Base-by-base conservation (phyloP, 352 stramenopile genomes). In the Pilasporangium apinafurcum region DNA sequence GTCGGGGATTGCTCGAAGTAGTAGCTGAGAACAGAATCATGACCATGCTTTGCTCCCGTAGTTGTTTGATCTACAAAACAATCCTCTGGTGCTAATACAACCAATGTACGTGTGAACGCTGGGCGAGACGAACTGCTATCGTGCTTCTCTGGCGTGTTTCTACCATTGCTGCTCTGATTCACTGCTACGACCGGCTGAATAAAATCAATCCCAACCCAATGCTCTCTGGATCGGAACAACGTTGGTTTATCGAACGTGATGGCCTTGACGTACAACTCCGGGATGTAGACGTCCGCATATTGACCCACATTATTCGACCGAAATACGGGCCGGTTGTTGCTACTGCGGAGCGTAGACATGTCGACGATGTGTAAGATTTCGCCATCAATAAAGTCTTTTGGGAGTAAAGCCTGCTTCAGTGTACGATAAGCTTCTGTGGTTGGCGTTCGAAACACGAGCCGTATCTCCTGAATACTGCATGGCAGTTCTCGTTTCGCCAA, bases 11-110 rank as follows among this genome's bases (percentile, higher is more conserved):
- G 54, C 27, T 76, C 62, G 20, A 75, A 75, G 12, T 37, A 59
- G 16, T 70, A 77, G 27, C 65, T 68, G 28, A 65, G 64, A 31
- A 71, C 49, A 5, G 78, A 63, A 34, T 68, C 56, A 9, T 65
- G 59, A 17, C 62, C 57, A 20, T 70, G 51, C 20, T 48, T 53
- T 13, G 45, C 21, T 13, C 40, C 39, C 4, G 44, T 34, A 10
- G 34, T 42, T 9, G 30, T 24, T 14, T 28, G 36, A 28, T 49
- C 36, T 12, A 51, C 29, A 8, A 57, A 38, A 14, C 63, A 43
- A 16, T 58, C 53, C 4, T 37, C 48, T 3, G 50, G 48, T 5
- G 44, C 33, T 8, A 72, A 33, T 2, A 62, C 64, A 17, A 62
- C 44, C 1, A 76, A 46, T 1, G 65, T 76, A 42, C 56, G 56